Base-by-base conservation (phyloP, 345 rosid species). In the Sonneratia caseolaris region DNA sequence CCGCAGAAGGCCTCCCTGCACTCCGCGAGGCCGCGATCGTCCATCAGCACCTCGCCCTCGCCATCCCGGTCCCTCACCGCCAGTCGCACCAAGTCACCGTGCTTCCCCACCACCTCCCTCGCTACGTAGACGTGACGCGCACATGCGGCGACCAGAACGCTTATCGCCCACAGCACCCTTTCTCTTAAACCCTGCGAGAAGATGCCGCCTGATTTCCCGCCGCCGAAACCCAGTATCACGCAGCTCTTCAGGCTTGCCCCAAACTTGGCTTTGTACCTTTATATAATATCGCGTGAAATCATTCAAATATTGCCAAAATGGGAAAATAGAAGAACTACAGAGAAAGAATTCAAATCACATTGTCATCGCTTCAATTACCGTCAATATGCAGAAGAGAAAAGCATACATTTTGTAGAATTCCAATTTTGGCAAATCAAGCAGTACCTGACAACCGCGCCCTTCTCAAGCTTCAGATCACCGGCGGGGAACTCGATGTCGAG, bases 141-240 rank as follows among this genome's bases (percentile, higher is more conserved):
- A 14, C 83, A 81, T 19, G 88, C 84, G 15, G 82, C 84, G 19
- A 82, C 78, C 80, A 87, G 49, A 67, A 83, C 82, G 72, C 83
- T 83, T 59, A 87, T 74, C 70, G 85, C 82, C 91, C 91, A 87
- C 70, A 78, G 74, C 72, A 87, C 85, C 64, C 86, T 70, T 74
- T 73, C 79, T 71, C 79, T 87, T 71, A 87, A 12, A 8, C 77
- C 86, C 56, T 79, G 79, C 7, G 70, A 69, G 69, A 81, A 71
- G 47, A 73, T 82, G n/a, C 51, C 51, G 51, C 13, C 43, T 3
- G 38, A 61, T 4, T 55, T 66, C 13, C 24, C 64, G 6, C 72
- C 67, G 27, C 56, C 72, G 43, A 79, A 84, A 13, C 79, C 88
- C 3, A 81, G 47, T n/a, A 85, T 81, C 70, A 81, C 88, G 77